Evolutionary conservation across 164 flowering plant genomes (phyloP).

Genomic region (Umbellularia californica): DNA sequence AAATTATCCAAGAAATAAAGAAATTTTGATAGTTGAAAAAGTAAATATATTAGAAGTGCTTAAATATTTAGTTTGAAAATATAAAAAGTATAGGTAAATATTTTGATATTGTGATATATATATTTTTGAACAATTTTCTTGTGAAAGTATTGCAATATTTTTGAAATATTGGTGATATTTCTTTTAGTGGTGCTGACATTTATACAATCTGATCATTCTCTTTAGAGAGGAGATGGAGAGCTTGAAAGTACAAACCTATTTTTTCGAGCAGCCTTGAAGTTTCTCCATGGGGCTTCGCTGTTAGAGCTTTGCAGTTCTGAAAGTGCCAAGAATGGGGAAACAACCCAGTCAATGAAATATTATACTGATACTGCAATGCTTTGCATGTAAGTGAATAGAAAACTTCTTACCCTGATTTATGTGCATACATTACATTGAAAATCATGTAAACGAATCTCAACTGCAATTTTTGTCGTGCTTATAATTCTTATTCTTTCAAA

Average conservation of each 20-base stretch:
- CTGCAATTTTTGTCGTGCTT: too few relatives aligned
- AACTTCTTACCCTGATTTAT: not conserved
- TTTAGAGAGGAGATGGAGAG: slow-evolving; percentile 48
- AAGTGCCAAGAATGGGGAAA: slow-evolving; percentile 57
- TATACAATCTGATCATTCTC: slow-evolving; percentile 7
- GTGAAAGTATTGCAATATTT: not conserved
- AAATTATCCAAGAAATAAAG: too few relatives aligned
- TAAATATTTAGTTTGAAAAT: too few relatives aligned
- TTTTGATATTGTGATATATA: too few relatives aligned
- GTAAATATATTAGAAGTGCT: too few relatives aligned
- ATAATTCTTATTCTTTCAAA: too few relatives aligned
- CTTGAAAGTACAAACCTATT: slow-evolving; percentile 59
- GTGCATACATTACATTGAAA: not conserved
- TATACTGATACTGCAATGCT: slow-evolving; percentile 82
- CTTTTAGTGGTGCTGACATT: slow-evolving; percentile 2
- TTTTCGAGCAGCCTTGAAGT: slow-evolving; percentile 90
- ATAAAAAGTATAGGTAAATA: too few relatives aligned
- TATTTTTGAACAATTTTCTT: not conserved
- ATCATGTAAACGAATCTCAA: too few relatives aligned
- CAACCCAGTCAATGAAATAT: slow-evolving; percentile 48
- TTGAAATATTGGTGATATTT: not conserved
- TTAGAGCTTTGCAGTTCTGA: slow-evolving; percentile 58
- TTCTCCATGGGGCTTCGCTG: slow-evolving; percentile 78
- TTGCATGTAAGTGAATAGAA: slow-evolving; percentile 61
- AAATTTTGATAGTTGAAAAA: too few relatives aligned